Evolutionary conservation across 148 eudicot genomes (phyloP), one percentile per base, ranked within the genome.

Genomic region (Selenicereus undatus): DNA sequence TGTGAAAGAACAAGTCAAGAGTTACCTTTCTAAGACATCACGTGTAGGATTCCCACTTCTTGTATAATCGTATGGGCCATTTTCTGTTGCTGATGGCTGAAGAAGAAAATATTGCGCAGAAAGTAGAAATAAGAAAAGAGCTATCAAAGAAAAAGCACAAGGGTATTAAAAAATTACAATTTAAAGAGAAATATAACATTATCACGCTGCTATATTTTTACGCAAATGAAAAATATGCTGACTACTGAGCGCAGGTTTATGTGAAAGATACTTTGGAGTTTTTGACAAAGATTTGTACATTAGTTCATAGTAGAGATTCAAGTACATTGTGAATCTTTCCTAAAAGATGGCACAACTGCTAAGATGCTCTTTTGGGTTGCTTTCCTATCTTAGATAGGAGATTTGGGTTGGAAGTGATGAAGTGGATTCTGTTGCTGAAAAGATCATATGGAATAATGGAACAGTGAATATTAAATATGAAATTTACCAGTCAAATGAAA

Each of bases 21-120:
- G 78, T 76, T 62, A 97, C 99, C 90, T 92, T 85, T 97, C 97
- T 13, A 97, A 82, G 43, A 82, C 90, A 82, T 94, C 95, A 73
- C 99, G 90, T 0, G 99, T 97, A 66, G 99, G 99, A 90, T 97
- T 94, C 72, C 98, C 99, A 87, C 98, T 94, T 79, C 99, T 89
- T 69, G 98, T 97, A 82, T 94, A 97, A 85, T 97, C 99, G 83
- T 94, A 97, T 48, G 90, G 90, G 71, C 98, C 99, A 85, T 82
- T 76, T 54, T 88, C 93, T 11, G 87, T 86, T 21, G 99, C 99
- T 11, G 95, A 89, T 78, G 98, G 95, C 99, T 97, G 84, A 74
- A 76, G 16, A 80, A 76, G 45, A 78, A 62, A 65, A 68, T 51
- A 50, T 71, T 52, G 71, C 22, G 30, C 26, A 32, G 65, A 54